Evolutionary conservation across 768 basidiomycete species (phyloP).

Genomic region (Macrolepiota fuliginosa): DNA sequence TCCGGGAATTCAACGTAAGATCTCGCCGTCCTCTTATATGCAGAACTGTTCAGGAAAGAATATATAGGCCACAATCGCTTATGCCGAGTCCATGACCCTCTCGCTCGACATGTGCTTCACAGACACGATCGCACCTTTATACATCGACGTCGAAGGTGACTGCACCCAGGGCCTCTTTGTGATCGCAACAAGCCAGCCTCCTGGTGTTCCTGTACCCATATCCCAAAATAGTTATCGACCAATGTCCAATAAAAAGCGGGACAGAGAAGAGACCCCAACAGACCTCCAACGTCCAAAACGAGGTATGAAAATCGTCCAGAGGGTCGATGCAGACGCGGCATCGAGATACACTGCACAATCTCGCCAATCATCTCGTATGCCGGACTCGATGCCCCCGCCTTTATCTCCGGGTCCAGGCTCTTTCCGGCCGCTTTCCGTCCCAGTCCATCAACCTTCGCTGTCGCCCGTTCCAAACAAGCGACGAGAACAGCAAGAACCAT

Average conservation of each 20-base stretch:
- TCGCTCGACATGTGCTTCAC: constrained; percentile 74
- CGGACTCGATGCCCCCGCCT: constrained; percentile 42
- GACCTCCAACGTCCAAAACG: constrained; percentile 48
- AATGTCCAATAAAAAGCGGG: constrained; percentile 37
- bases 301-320: constrained; percentile 50
- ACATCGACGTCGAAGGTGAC: constrained; percentile 73
- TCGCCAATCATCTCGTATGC: constrained; percentile 22
- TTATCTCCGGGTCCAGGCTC: constrained; percentile 14
- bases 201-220: constrained; percentile 30
- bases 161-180: constrained; percentile 66
- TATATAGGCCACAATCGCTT: constrained; percentile 73
- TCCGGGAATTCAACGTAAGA: constrained; percentile 80
- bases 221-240: constrained; percentile 23
- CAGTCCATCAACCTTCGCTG: constrained; percentile 17
- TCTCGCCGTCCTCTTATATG: not conserved
- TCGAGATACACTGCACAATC: constrained; percentile 15
- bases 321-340: constrained; percentile 23
- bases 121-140: constrained; percentile 70
- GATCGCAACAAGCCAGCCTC: constrained; percentile 71
- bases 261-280: constrained; percentile 35
- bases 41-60: not conserved
- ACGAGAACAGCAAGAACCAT: constrained; percentile 29
- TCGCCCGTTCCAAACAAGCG: constrained; percentile 19
- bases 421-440: not conserved
- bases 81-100: constrained; percentile 68